These are phyloP conservation scores for Trypanosomatidae sp. DNA, from an alignment of 208 protist species.

Conservation along the genomic window DNA sequence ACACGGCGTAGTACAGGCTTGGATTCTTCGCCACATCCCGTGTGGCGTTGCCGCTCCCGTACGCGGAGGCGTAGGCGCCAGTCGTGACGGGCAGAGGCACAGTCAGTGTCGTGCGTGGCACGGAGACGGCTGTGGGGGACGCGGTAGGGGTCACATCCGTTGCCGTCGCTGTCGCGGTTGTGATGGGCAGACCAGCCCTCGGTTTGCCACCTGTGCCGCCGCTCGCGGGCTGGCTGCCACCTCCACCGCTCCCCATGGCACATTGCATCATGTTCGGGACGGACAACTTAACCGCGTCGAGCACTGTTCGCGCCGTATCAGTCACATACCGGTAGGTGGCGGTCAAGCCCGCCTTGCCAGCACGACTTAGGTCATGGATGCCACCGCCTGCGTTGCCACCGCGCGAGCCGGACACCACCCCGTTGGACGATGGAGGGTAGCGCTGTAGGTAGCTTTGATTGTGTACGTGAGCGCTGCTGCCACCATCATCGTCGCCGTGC, in stretches of 20 bases:
- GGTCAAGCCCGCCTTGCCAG: slow-evolving; percentile 8
- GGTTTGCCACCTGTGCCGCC: neutral
- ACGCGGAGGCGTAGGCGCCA: neutral
- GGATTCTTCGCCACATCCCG: slow-evolving; percentile 20
- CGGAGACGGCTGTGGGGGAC: neutral
- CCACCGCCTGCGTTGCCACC: slow-evolving; percentile 7
- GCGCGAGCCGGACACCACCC: neutral
- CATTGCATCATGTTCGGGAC: neutral
- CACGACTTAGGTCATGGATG: slow-evolving; percentile 3
- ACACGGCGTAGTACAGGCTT: slow-evolving; percentile 32
- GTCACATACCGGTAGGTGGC: slow-evolving; percentile 4
- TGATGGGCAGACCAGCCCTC: neutral
- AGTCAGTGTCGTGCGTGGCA: neutral
- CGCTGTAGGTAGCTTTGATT: slow-evolving; percentile 17
- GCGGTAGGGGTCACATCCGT: neutral
- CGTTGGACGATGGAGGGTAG: slow-evolving; percentile 6
- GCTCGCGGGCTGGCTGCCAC: neutral
- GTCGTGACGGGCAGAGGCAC: neutral
- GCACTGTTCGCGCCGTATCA: slow-evolving; percentile 9
- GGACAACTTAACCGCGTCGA: slow-evolving; percentile 1
- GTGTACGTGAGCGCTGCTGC: neutral
- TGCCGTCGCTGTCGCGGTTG: slow-evolving; percentile 2
- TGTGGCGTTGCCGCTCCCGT: slow-evolving; percentile 1
- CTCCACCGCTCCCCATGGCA: neutral
- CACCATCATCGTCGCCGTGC: neutral